Percentiles rank a stretch among this genome's conserved stretches.
Evolutionary conservation across 192 early-diverging fungal species (phyloP).

Genomic region (Backusella parvicylindrica): DNA sequence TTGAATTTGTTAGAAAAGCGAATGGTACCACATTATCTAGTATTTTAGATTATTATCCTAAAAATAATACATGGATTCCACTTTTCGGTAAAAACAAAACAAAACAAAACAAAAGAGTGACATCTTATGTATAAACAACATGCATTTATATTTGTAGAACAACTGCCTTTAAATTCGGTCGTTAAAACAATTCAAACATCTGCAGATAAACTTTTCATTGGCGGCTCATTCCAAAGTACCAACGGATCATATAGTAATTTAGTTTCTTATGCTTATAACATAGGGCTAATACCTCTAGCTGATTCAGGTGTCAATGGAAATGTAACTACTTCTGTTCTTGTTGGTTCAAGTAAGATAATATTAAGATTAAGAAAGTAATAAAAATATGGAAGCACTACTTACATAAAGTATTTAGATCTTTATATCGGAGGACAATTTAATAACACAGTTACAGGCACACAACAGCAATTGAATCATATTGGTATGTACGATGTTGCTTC

Average conservation of each 20-base stretch:
- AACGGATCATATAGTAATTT: conserved; percentile 45
- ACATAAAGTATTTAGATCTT: not conserved
- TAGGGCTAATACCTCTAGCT: not conserved
- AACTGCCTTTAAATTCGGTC: conserved; percentile 45
- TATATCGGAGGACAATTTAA: conserved; percentile 18
- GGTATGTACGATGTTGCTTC: not conserved
- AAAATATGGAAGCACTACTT: not conserved
- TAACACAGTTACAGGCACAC: not conserved
- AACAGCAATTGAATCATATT: not conserved
- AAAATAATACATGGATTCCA: conserved; percentile 8
- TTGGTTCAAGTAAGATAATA: conserved; percentile 6
- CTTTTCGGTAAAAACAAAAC: conserved; percentile 1
- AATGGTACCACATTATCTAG: conserved; percentile 11
- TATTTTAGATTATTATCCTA: conserved; percentile 18
- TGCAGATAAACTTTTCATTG: conserved; percentile 38
- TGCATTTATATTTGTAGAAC: conserved; percentile 9
- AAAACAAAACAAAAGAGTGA: not conserved
- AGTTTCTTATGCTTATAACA: conserved; percentile 46
- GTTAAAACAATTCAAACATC: conserved; percentile 45
- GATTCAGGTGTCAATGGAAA: conserved; percentile 12
- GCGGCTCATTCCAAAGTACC: conserved; percentile 51
- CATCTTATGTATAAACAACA: not conserved
- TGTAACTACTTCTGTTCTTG: conserved; percentile 19
- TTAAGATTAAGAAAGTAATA: not conserved
- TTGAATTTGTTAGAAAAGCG: conserved; percentile 22